These are phyloP conservation scores for Syzygium syzygioides DNA, from an alignment of 441 rosid genomes.

Conservation along the genomic window DNA sequence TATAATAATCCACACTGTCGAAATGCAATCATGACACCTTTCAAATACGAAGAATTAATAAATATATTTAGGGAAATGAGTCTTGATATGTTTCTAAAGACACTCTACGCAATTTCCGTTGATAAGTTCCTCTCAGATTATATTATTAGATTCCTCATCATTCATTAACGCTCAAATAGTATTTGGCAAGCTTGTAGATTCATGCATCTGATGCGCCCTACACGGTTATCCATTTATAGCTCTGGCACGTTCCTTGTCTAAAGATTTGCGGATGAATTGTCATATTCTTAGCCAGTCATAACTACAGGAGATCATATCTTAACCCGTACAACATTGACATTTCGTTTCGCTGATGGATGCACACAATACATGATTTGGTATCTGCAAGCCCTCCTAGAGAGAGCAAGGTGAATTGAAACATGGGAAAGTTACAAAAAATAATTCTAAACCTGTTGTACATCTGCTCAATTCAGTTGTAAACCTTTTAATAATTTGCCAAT, in stretches of 20 bases:
- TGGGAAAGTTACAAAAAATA: neutral
- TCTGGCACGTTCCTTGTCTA: neutral
- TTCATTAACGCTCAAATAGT: neutral
- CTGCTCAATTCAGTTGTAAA: neutral
- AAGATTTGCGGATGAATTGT: neutral
- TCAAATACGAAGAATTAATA: neutral
- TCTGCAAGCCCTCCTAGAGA: neutral
- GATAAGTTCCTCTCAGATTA: neutral
- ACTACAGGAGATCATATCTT: neutral
- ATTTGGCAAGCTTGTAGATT: neutral
- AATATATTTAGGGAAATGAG: neutral
- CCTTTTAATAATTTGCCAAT: neutral
- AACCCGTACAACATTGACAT: neutral
- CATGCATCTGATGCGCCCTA: neutral
- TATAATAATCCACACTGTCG: neutral
- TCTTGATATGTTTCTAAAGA: neutral
- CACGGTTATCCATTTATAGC: neutral
- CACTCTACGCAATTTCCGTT: neutral
- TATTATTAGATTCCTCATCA: neutral
- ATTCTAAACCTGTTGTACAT: neutral
- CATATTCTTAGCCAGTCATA: neutral
- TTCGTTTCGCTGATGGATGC: neutral
- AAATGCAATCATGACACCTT: neutral
- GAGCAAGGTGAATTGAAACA: neutral
- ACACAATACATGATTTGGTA: neutral